A percentile compares a stretch with the other conserved stretches of the same genome.
Evolutionary conservation across 1,139 yeast genomes (phyloP).

Genomic region (Blastobotrys raffinosifermentans): DNA sequence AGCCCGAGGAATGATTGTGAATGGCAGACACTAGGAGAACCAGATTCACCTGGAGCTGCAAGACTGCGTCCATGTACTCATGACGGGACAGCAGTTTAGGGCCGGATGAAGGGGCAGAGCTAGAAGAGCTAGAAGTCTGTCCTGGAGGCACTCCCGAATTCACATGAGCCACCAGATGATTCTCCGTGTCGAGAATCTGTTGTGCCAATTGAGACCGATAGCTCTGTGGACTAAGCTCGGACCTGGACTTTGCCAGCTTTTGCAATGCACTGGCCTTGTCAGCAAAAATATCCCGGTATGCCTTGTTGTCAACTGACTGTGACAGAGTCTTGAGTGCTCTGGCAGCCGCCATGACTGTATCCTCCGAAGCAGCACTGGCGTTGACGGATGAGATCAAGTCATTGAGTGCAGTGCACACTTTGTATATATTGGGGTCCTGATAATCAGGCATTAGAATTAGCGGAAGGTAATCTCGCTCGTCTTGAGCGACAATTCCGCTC

Average conservation of each 20-base stretch:
- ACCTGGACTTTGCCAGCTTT: slow-evolving; percentile 11
- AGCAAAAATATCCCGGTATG: slow-evolving; percentile 18
- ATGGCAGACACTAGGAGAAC: slow-evolving; percentile 24
- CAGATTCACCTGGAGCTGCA: slow-evolving; percentile 24
- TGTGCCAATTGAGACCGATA: slow-evolving; percentile 17
- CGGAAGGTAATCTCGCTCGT: slow-evolving; percentile 25
- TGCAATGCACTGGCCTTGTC: slow-evolving; percentile 19
- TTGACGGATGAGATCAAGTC: slow-evolving; percentile 27
- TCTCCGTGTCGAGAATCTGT: slow-evolving; percentile 20
- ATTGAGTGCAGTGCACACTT: slow-evolving; percentile 25
- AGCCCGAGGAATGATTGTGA: slow-evolving; percentile 16
- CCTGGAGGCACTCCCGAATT: slow-evolving; percentile 11
- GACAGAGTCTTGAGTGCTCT: slow-evolving; percentile 19
- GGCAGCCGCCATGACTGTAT: slow-evolving; percentile 20
- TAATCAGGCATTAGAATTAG: slow-evolving; percentile 26
- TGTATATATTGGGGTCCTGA: slow-evolving; percentile 21
- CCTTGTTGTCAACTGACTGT: slow-evolving; percentile 11
- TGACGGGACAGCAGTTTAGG: no score
- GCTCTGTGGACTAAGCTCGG: not conserved
- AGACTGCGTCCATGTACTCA: slow-evolving; percentile 10
- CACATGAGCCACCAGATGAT: slow-evolving; percentile 19
- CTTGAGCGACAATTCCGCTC: slow-evolving; percentile 24
- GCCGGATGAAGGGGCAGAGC: not conserved
- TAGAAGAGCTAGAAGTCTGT: not conserved
- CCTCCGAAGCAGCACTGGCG: slow-evolving; percentile 25